Evolutionary conservation across 495 filamentous ascomycete genomes (phyloP), one percentile per base, ranked within the genome.

Genomic region (Xylaria castorea): DNA sequence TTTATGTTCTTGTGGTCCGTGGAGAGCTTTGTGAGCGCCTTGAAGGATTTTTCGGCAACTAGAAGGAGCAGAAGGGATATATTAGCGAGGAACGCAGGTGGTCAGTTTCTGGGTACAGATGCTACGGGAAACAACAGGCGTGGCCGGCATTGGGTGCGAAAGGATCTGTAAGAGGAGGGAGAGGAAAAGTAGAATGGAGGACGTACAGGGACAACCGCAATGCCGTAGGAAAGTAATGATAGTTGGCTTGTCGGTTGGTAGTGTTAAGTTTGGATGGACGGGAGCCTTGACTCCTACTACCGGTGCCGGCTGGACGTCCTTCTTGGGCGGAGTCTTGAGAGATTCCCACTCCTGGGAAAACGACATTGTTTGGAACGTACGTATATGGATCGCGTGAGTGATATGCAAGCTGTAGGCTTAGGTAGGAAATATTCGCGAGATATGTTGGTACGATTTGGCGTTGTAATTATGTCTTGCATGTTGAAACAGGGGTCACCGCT

Each of bases 1-100:
- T 82, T 77, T 2, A 90, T 77, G n/a, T 84, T 74, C 0, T 83
- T 82, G 74, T 91, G 79, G 11, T 77, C 62, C 32, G 71, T 75
- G 12, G 89, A 88, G 71, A 81, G 70, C 18, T 76, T 71, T 27
- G 86, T 83, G 14, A 91, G 79, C 25, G 74, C 71, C 22, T 82
- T 76, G 80, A 88, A 87, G 9, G 86, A 85, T 75, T 90, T 90
- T 73, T 90, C 89, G n/a, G 89, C 88, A 75, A 90, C 87, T 73
- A 12, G 64, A 60, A 34, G 7, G 48, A 65, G 22, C 1, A 58
- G n/a, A 42, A 11, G 48, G 11, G 38, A 25, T 20, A 25, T 25
- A 44, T 65, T 32, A 68, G 66, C 14, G 18, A 25, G n/a, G 38
- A 48, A 8, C 5, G 62, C 38, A 27, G 11, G 25, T 32, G 27